Conservation (phyloP, 108 stramenopile species). For the Parmales sp. region DNA sequence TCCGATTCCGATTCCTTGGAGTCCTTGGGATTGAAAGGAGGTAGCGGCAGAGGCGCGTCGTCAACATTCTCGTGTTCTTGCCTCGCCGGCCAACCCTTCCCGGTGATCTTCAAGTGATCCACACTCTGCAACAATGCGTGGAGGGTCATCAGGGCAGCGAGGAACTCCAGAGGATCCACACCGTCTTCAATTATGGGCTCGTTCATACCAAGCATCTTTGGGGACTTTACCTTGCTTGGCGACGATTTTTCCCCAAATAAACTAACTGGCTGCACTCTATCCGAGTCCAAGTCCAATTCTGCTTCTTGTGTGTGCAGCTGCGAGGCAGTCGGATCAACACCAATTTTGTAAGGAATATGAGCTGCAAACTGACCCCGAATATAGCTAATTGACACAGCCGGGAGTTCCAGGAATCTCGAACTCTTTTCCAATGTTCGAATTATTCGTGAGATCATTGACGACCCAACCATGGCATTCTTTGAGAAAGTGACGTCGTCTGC, state of each 20-base stretch:
- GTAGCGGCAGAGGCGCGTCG: no score
- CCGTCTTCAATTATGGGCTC: not conserved
- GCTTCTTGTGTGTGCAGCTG: not conserved
- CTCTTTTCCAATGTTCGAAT: no score
- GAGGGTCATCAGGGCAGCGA: not conserved
- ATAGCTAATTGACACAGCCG: not conserved
- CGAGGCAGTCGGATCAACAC: not conserved
- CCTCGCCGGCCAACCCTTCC: not conserved
- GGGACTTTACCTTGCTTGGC: not conserved
- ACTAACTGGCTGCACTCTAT: not conserved
- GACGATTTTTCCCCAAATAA: not conserved
- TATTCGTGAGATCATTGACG: no score
- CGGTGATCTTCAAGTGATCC: not conserved
- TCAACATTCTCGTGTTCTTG: not conserved
- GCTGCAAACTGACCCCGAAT: not conserved
- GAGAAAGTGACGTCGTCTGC: no score
- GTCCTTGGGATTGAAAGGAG: no score
- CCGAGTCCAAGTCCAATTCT: no score
- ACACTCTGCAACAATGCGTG: not conserved
- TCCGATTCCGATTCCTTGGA: no score
- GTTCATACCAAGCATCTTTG: not conserved
- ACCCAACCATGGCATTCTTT: no score
- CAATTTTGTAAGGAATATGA: not conserved
- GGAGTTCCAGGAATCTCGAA: no score
- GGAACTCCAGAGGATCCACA: slow-evolving; percentile 1